These are phyloP conservation scores for Lactarius hengduanensis DNA, from an alignment of 768 basidiomycete species.

Conservation along the genomic window DNA sequence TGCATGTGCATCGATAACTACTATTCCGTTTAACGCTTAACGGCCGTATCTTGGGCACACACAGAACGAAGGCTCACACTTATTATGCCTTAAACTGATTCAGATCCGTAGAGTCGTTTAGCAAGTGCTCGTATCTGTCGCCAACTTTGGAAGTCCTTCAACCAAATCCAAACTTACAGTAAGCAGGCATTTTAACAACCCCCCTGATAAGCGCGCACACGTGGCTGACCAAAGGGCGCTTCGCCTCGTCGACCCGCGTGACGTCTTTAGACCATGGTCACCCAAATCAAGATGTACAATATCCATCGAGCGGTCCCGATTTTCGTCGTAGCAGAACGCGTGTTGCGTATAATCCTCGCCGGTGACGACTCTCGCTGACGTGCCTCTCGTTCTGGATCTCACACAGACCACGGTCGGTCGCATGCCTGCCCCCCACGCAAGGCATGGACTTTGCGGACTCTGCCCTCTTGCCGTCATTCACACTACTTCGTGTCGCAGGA, in stretches of 20 bases:
- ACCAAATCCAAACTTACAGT: background rate
- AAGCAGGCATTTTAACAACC: too few species aligned
- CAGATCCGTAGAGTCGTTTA: background rate
- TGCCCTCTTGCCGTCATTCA: background rate
- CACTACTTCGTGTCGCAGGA: background rate
- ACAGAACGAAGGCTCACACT: background rate
- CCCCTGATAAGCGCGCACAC: background rate
- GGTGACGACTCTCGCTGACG: background rate
- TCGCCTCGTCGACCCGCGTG: background rate
- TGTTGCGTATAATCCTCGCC: background rate
- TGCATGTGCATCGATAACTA: background rate
- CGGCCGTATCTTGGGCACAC: background rate
- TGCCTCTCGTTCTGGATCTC: background rate
- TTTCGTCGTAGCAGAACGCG: background rate
- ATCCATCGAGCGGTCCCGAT: constrained; percentile 2
- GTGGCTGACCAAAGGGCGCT: background rate
- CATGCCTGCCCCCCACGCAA: background rate
- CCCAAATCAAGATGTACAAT: background rate
- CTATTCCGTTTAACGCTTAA: background rate
- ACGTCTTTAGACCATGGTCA: background rate
- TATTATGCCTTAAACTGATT: background rate
- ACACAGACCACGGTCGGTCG: background rate
- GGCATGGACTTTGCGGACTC: constrained; percentile 8
- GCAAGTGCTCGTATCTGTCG: background rate
- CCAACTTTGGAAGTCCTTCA: background rate